Percentiles rank a stretch among this genome's conserved stretches.
These are phyloP conservation scores for Macadamia tetraphylla DNA, from an alignment of 164 flowering plant genomes.

Conservation along the genomic window DNA sequence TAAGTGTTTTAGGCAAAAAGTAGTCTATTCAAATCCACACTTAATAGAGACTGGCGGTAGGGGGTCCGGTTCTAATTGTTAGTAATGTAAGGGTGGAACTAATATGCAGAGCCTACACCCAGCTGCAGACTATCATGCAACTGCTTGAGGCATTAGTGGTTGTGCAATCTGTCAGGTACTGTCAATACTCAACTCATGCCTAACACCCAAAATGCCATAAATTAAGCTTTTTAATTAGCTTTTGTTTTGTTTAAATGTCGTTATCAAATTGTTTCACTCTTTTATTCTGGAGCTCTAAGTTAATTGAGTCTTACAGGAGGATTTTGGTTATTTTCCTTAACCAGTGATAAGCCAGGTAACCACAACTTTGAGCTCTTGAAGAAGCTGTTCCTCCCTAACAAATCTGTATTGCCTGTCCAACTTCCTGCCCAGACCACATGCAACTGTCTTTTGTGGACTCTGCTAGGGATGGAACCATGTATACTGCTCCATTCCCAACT, in stretches of 20 bases:
- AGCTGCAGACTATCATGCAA: conserved; percentile 92
- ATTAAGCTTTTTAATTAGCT: background rate
- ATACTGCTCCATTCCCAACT: background rate
- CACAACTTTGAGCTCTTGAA: conserved; percentile 85
- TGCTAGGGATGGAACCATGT: conserved; percentile 91
- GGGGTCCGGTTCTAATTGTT: too few species aligned
- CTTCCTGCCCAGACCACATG: conserved; percentile 87
- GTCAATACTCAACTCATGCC: background rate
- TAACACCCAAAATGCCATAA: background rate
- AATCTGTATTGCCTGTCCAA: conserved; percentile 27
- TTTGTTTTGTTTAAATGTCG: background rate
- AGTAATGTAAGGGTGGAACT: background rate
- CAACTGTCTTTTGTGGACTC: conserved; percentile 91
- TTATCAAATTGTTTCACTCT: too few species aligned
- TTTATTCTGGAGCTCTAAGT: too few species aligned
- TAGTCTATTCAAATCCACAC: too few species aligned
- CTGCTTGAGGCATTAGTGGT: conserved; percentile 94
- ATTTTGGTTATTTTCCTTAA: background rate
- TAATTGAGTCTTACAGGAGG: too few species aligned
- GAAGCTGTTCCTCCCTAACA: conserved; percentile 83
- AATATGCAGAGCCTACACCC: conserved; percentile 80
- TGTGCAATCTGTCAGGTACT: conserved; percentile 91
- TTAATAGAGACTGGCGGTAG: too few species aligned
- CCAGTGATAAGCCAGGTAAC: conserved; percentile 56
- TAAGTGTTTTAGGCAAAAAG: too few species aligned